Conservation (phyloP, 1,139 yeast genomes). For the Starmera stellimalicola region DNA sequence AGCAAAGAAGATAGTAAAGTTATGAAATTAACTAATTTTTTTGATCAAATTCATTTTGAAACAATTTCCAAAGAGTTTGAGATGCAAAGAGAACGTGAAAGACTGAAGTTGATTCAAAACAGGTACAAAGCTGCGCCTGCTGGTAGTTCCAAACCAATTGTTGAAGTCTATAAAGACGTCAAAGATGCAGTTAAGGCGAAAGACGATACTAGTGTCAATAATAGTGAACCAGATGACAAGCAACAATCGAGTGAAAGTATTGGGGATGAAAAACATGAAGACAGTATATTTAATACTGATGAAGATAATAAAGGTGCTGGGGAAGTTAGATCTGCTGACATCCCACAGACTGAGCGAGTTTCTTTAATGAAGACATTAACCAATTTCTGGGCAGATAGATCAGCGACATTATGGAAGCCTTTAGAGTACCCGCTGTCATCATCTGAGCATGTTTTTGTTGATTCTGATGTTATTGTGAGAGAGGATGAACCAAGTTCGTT, state of each 20-base stretch:
- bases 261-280: constrained; percentile 13
- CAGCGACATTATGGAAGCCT: constrained; percentile 94
- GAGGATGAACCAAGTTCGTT: constrained; percentile 96
- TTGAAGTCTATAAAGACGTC: constrained; percentile 82
- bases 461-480: constrained; percentile 85
- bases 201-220: constrained; percentile 10
- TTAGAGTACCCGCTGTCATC: constrained; percentile 72
- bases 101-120: constrained; percentile 49
- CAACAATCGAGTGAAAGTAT: constrained; percentile 16
- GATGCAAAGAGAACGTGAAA: constrained; percentile 74
- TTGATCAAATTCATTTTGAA: constrained; percentile 72
- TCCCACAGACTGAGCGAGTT: constrained; percentile 49
- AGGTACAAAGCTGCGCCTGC: constrained; percentile 71
- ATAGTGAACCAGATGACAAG: too few relatives aligned
- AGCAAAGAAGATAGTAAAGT: constrained; percentile 34
- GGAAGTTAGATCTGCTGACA: constrained; percentile 11
- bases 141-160: constrained; percentile 75
- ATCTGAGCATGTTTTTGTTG: constrained; percentile 87
- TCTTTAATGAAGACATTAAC: constrained; percentile 78
- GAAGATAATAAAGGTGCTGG: constrained; percentile 11
- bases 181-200: constrained; percentile 70
- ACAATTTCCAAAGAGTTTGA: constrained; percentile 81
- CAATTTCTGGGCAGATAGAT: constrained; percentile 95
- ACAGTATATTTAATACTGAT: constrained; percentile 3
- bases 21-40: constrained; percentile 54